Conservation (phyloP, 2,329 filamentous ascomycete species). For the Aspergillus melleus region DNA sequence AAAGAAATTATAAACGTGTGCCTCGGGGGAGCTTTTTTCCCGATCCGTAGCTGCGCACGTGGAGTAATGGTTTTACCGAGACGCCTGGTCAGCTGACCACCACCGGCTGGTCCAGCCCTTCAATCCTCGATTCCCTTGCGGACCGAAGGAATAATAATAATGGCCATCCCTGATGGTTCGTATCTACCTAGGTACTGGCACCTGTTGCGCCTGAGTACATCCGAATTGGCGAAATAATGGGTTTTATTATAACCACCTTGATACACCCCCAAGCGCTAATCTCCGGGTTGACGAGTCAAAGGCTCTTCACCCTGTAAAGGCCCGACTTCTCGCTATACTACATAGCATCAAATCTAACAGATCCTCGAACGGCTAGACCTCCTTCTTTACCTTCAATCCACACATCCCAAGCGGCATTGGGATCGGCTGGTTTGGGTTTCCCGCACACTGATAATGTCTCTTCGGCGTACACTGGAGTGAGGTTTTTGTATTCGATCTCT, state of each 20-base stretch:
- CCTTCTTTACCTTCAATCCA: slow-evolving; percentile 66
- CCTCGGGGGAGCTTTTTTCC: neutral
- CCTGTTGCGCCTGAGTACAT: no score
- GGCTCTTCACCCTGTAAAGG: no score
- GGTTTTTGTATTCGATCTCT: slow-evolving; percentile 73
- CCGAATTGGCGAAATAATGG: no score
- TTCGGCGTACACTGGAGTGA: slow-evolving; percentile 75
- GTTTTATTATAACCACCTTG: no score
- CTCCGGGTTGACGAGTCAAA: neutral
- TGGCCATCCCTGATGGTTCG: no score
- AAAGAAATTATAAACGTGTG: neutral
- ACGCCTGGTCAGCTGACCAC: neutral
- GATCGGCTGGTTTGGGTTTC: slow-evolving; percentile 48
- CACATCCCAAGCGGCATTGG: slow-evolving; percentile 55
- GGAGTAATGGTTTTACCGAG: neutral
- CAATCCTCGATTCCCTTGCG: no score
- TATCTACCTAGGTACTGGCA: no score
- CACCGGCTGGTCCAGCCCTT: no score
- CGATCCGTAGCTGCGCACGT: neutral
- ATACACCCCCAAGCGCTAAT: no score
- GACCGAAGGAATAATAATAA: no score
- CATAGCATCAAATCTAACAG: slow-evolving; percentile 27
- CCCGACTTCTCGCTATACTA: neutral
- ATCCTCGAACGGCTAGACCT: slow-evolving; percentile 64
- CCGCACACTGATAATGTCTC: slow-evolving; percentile 72